Evolutionary conservation across 495 filamentous ascomycete species (phyloP).

Genomic region (Xylona heveae): DNA sequence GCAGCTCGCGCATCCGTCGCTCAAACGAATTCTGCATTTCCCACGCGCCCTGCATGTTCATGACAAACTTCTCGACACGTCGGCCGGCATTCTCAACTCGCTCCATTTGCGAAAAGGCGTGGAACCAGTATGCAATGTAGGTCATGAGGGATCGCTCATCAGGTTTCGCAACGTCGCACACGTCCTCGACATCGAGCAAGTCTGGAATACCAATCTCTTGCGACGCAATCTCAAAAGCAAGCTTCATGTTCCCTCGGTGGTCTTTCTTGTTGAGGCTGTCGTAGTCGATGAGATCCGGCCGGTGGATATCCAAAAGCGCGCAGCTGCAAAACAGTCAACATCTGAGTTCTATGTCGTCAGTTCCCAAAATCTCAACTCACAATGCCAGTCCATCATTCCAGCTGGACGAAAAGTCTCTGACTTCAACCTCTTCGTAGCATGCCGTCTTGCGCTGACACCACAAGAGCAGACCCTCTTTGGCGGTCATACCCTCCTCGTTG

Average conservation of each 20-base stretch:
- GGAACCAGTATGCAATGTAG: slow-evolving; percentile 99
- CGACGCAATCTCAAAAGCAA: slow-evolving; percentile 86
- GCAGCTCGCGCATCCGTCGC: slow-evolving; percentile 59
- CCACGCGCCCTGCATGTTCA: slow-evolving; percentile 99
- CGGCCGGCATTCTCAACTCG: slow-evolving; percentile 91
- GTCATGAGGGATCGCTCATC: slow-evolving; percentile 97
- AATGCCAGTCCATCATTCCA: slow-evolving; percentile 98
- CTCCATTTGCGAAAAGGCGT: slow-evolving; percentile 96
- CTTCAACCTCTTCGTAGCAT: slow-evolving; percentile 90
- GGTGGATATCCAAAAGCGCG: slow-evolving; percentile 87
- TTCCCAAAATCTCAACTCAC: slow-evolving; percentile 15
- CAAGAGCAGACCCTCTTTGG: slow-evolving; percentile 81
- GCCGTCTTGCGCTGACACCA: slow-evolving; percentile 99
- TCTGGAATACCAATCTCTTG: slow-evolving; percentile 96
- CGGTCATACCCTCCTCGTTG: slow-evolving; percentile 92
- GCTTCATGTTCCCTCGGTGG: slow-evolving; percentile 90
- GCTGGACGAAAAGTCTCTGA: slow-evolving; percentile 79
- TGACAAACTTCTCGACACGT: slow-evolving; percentile 93
- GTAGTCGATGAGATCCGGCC: slow-evolving; percentile 91
- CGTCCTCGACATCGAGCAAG: slow-evolving; percentile 90
- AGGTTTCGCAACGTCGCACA: slow-evolving; percentile 86
- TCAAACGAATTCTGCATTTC: slow-evolving; percentile 96
- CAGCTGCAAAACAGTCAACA: slow-evolving; percentile 25
- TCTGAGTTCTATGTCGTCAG: not conserved
- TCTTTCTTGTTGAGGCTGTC: slow-evolving; percentile 84